Percentiles rank a stretch among this genome's conserved stretches.
phyloP scores from a whole-genome alignment of 202 grass and related monocot genomes.

The Digitaria exilis region DNA sequence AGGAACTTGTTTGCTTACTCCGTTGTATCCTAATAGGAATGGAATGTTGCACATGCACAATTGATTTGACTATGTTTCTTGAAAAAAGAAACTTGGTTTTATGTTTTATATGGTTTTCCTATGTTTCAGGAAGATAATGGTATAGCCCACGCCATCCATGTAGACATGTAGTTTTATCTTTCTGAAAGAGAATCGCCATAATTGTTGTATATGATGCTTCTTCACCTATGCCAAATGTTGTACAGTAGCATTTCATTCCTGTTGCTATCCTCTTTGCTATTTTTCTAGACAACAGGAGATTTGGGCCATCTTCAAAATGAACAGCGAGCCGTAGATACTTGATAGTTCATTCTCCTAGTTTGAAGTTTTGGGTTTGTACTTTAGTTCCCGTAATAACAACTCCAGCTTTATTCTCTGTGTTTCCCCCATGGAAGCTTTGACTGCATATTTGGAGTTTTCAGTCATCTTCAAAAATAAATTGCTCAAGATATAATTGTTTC shows the following conservation, averaged over 20 bases:
- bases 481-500: not conserved
- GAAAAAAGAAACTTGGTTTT: not conserved
- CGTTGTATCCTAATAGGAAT: not conserved
- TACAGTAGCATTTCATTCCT: not conserved
- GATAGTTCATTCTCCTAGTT: not conserved
- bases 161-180: not conserved
- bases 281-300: not conserved
- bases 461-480: not conserved
- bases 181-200: not conserved
- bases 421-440: not conserved
- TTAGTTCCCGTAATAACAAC: not conserved
- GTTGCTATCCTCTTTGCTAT: not conserved
- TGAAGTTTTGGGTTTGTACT: not conserved
- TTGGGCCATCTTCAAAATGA: conserved; percentile 3
- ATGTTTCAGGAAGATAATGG: not conserved
- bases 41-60: not conserved
- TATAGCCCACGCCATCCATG: not conserved
- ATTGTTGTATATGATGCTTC: not conserved
- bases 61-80: not conserved
- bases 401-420: not conserved
- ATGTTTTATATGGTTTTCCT: not conserved
- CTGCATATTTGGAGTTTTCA: not conserved
- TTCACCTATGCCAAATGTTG: not conserved
- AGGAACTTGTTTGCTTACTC: not conserved
- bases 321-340: not conserved